A percentile compares a stretch with the other conserved stretches of the same genome.
Conservation (phyloP, 2,329 filamentous ascomycete genomes). For the Trichoderma lentiforme region DNA sequence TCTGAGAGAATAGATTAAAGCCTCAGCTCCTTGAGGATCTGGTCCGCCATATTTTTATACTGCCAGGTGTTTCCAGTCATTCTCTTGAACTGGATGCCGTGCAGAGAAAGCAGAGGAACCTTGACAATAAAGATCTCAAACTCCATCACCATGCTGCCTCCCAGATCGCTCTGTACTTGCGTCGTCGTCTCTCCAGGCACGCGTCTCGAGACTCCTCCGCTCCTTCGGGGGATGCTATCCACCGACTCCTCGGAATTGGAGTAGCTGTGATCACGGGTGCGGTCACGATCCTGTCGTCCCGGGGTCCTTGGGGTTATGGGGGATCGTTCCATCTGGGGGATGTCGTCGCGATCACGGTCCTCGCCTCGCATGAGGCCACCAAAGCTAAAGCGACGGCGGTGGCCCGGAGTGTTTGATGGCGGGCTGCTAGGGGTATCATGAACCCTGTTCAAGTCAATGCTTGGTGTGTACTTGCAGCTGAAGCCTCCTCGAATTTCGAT, state of each 20-base stretch:
- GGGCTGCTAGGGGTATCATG: constrained; percentile 62
- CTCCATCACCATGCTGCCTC: constrained; percentile 75
- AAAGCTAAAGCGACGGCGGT: constrained; percentile 80
- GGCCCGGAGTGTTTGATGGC: constrained; percentile 50
- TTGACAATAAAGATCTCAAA: constrained; percentile 99
- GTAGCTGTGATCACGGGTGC: constrained; percentile 62
- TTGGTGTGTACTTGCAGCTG: constrained; percentile 80
- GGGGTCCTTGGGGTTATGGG: constrained; percentile 43
- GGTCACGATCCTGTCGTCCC: constrained; percentile 43
- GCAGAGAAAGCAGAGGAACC: constrained; percentile 84
- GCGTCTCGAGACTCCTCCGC: constrained; percentile 49
- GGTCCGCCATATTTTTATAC: constrained; percentile 97
- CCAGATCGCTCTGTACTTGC: constrained; percentile 85
- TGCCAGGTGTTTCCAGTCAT: constrained; percentile 95
- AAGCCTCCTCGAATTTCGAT: constrained; percentile 93
- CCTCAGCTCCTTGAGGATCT: constrained; percentile 81
- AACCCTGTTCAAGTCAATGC: constrained; percentile 78
- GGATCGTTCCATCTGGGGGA: constrained; percentile 54
- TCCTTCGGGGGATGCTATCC: constrained; percentile 62
- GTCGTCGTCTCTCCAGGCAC: constrained; percentile 85
- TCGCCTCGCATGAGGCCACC: constrained; percentile 58
- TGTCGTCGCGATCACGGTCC: constrained; percentile 68
- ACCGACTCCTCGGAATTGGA: constrained; percentile 85
- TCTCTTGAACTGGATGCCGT: constrained; percentile 98
- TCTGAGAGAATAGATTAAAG: constrained; percentile 49